These are phyloP conservation scores for Barbatosphaeria neglecta DNA, from an alignment of 495 filamentous ascomycete species.

Conservation along the genomic window DNA sequence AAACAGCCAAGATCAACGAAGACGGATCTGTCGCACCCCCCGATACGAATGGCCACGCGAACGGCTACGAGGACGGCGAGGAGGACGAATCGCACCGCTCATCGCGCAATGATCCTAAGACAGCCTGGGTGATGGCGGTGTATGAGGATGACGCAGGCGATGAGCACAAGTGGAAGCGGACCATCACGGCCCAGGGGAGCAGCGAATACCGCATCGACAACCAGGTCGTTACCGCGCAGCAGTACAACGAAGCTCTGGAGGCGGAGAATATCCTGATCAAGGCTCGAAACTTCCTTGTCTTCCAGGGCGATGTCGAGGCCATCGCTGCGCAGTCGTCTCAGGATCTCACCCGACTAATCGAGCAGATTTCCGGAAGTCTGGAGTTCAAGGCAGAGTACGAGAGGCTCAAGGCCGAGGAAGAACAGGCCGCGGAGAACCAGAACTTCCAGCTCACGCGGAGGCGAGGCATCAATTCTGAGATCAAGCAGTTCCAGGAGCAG, in stretches of 20 bases:
- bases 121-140: constrained; percentile 97
- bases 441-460: constrained; percentile 76
- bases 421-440: constrained; percentile 79
- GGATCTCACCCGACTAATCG: constrained; percentile 88
- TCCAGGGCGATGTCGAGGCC: constrained; percentile 97
- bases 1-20: constrained; percentile 79
- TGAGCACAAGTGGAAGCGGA: constrained; percentile 89
- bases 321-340: constrained; percentile 89
- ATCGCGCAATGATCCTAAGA: constrained; percentile 64
- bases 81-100: constrained; percentile 45
- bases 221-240: constrained; percentile 69
- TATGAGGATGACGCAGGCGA: constrained; percentile 97
- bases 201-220: constrained; percentile 98
- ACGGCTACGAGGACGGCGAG: constrained; percentile 41
- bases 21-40: constrained; percentile 61
- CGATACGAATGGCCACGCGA: constrained; percentile 41
- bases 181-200: constrained; percentile 74
- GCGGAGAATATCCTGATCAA: constrained; percentile 95
- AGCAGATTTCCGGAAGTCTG: constrained; percentile 93
- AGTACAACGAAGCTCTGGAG: constrained; percentile 91
- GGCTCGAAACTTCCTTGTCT: constrained; percentile 94
- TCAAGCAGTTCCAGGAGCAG: constrained; percentile 94
- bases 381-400: constrained; percentile 97
- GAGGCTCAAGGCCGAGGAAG: constrained; percentile 67
- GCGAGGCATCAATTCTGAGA: constrained; percentile 91